These are phyloP conservation scores for Rhododendron griersonianum DNA, from an alignment of 148 eudicot species.

Conservation along the genomic window DNA sequence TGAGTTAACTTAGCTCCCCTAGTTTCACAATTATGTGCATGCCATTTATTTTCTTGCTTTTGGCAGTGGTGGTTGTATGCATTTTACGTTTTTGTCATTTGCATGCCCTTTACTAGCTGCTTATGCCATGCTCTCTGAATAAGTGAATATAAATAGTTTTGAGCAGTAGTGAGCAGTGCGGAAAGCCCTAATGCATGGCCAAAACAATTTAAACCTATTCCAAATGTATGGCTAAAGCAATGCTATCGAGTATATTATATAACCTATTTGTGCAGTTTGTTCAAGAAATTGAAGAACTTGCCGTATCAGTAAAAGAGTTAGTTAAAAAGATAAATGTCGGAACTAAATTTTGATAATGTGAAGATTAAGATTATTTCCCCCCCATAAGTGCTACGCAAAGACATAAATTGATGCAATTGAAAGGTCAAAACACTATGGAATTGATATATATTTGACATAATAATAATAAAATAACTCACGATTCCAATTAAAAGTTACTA, in stretches of 20 bases:
- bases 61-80: neutral
- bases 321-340: neutral
- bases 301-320: neutral
- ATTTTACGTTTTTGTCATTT: neutral
- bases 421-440: neutral
- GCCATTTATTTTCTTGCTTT: neutral
- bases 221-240: neutral
- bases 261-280: neutral
- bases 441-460: neutral
- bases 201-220: neutral
- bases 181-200: neutral
- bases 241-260: neutral
- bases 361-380: neutral
- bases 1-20: neutral
- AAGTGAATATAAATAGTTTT: neutral
- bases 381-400: neutral
- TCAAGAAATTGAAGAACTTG: neutral
- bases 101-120: neutral
- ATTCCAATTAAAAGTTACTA: neutral
- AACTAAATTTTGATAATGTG: neutral
- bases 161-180: neutral
- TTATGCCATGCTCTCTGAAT: neutral
- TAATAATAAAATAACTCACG: neutral
- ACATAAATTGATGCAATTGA: neutral
- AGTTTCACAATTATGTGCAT: neutral